A percentile compares a stretch with the other conserved stretches of the same genome.
Evolutionary conservation across 176 grass and related monocot species (phyloP).

Genomic region (Aechmea fasciata): DNA sequence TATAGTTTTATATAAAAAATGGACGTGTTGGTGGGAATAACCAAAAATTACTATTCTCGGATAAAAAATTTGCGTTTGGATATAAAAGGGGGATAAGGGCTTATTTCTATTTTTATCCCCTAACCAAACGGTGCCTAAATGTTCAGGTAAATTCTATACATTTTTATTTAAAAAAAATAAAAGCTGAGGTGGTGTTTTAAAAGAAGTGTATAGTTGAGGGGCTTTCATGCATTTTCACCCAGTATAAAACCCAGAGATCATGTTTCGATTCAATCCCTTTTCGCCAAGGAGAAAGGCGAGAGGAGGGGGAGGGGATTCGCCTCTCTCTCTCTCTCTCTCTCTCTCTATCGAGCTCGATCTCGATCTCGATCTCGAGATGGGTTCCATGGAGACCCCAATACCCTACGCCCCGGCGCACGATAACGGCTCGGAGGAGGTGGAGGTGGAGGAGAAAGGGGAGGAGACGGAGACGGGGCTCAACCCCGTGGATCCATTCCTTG

Average conservation of each 20-base stretch:
- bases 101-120: too few relatives aligned
- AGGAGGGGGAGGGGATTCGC: constrained; percentile 17
- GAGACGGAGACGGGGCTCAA: not conserved
- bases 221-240: not conserved
- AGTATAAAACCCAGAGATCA: not conserved
- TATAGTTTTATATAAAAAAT: too few relatives aligned
- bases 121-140: too few relatives aligned
- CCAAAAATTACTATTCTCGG: too few relatives aligned
- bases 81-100: too few relatives aligned
- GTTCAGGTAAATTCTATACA: too few relatives aligned
- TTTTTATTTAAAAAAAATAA: too few relatives aligned
- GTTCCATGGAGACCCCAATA: not conserved
- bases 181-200: too few relatives aligned
- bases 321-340: constrained; percentile 12
- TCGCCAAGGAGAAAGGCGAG: constrained; percentile 13
- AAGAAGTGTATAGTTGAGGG: too few relatives aligned
- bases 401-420: not conserved
- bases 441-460: not conserved
- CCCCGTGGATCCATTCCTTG: constrained; percentile 37
- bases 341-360: not conserved
- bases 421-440: not conserved
- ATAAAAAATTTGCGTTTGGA: too few relatives aligned
- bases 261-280: constrained; percentile 12
- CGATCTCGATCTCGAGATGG: constrained; percentile 1
- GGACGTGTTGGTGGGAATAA: too few relatives aligned